Percentiles rank a stretch among this genome's conserved stretches.
phyloP scores from a whole-genome alignment of 2,329 filamentous ascomycete genomes.

The Camptophora hylomeconis region DNA sequence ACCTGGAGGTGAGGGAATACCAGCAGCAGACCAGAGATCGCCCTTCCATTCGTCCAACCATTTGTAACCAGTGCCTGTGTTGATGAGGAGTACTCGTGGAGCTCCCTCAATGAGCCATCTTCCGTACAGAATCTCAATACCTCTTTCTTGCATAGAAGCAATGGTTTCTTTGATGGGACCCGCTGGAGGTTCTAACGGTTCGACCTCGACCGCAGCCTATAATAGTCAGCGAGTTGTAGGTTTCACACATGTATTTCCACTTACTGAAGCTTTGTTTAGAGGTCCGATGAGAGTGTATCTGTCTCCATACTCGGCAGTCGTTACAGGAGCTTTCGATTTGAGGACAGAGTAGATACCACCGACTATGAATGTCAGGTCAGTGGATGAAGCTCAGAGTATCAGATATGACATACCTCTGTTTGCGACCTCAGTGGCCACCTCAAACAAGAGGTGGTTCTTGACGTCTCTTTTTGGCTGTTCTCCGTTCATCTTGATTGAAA shows the following conservation, averaged over 20 bases:
- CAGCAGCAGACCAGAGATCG: slow-evolving; percentile 83
- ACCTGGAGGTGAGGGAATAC: slow-evolving; percentile 82
- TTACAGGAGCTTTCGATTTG: slow-evolving; percentile 97
- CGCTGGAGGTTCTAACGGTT: slow-evolving; percentile 74
- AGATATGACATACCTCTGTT: slow-evolving; percentile 57
- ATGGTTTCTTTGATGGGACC: slow-evolving; percentile 72
- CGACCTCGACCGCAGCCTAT: slow-evolving; percentile 92
- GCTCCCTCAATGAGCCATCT: slow-evolving; percentile 97
- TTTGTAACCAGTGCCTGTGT: slow-evolving; percentile 83
- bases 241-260: slow-evolving; percentile 20
- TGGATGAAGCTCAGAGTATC: slow-evolving; percentile 12
- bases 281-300: slow-evolving; percentile 92
- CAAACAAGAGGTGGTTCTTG: slow-evolving; percentile 90
- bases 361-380: slow-evolving; percentile 43
- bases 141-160: slow-evolving; percentile 81
- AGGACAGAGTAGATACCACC: slow-evolving; percentile 98
- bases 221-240: slow-evolving; percentile 13
- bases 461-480: slow-evolving; percentile 50
- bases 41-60: slow-evolving; percentile 95
- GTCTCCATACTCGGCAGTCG: slow-evolving; percentile 95
- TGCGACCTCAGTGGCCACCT: slow-evolving; percentile 92
- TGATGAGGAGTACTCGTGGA: slow-evolving; percentile 82
- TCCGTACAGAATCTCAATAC: slow-evolving; percentile 81
- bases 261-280: slow-evolving; percentile 77
- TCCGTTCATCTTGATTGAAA: slow-evolving; percentile 16